Percentiles rank a stretch among this genome's conserved stretches.
phyloP scores from a whole-genome alignment of 1,284 basidiomycete species.

The Melanopsichium pennsylvanicum region DNA sequence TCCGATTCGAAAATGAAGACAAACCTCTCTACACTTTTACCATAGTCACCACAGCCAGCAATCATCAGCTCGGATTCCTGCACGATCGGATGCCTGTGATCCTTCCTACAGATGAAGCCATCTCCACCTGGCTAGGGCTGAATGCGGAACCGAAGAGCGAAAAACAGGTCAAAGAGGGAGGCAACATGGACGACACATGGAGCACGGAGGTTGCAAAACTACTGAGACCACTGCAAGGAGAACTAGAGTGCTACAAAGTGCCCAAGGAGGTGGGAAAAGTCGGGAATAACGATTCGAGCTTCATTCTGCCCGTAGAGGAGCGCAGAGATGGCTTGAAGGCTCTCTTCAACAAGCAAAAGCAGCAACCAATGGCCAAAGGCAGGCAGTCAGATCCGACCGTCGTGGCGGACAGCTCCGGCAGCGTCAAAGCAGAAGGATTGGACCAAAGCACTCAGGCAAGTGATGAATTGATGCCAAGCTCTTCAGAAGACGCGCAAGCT shows the following conservation, averaged over 20 bases:
- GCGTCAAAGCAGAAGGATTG: constrained; percentile 7
- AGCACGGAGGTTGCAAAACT: constrained; percentile 72
- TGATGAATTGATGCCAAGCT: constrained; percentile 14
- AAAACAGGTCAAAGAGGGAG: constrained; percentile 16
- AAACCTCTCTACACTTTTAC: constrained; percentile 81
- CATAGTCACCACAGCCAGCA: constrained; percentile 78
- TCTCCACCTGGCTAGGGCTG: constrained; percentile 81
- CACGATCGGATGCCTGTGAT: constrained; percentile 94
- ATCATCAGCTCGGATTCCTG: constrained; percentile 66
- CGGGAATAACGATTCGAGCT: constrained; percentile 80
- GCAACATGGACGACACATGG: constrained; percentile 57
- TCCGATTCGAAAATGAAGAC: constrained; percentile 70
- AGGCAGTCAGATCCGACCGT: too few relatives aligned
- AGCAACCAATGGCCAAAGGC: too few relatives aligned
- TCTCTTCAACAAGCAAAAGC: constrained; percentile 74
- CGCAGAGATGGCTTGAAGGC: constrained; percentile 87
- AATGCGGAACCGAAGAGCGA: constrained; percentile 9
- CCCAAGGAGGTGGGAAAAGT: constrained; percentile 90
- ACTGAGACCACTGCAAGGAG: constrained; percentile 73
- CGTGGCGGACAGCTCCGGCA: too few relatives aligned
- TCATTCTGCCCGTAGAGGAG: constrained; percentile 79
- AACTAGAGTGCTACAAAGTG: constrained; percentile 84
- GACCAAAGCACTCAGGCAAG: constrained; percentile 6
- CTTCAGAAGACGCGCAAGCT: constrained; percentile 15
- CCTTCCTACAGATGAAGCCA: constrained; percentile 73